phyloP scores from a whole-genome alignment of 129 eudicot species.

The Chrysanthemum lavandulifolium region DNA sequence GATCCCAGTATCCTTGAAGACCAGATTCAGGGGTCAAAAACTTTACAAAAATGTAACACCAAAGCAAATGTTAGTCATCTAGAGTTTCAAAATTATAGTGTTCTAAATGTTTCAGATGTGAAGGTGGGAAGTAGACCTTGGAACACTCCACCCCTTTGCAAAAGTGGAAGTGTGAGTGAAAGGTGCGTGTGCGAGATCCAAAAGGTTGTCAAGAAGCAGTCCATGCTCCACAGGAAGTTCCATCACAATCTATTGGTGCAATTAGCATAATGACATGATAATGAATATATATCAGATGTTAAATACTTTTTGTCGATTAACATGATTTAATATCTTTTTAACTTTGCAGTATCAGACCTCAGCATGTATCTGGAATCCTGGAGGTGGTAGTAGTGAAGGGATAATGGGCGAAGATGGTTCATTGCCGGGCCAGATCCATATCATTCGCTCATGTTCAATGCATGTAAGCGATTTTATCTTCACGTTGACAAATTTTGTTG shows the following conservation, averaged over 20 bases:
- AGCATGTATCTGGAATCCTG: constrained; percentile 88
- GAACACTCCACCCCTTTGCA: constrained; percentile 98
- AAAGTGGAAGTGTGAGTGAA: constrained; percentile 96
- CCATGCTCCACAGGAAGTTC: constrained; percentile 99
- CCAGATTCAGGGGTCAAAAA: constrained; percentile 92
- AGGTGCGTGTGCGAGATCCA: constrained; percentile 98
- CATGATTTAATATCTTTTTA: no score
- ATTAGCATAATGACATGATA: constrained; percentile 4
- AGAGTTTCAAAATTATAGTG: background rate
- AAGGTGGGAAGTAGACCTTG: constrained; percentile 50
- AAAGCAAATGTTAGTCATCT: constrained; percentile 18
- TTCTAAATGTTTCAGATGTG: background rate
- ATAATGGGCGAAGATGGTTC: constrained; percentile 74
- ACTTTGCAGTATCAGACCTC: constrained; percentile 51
- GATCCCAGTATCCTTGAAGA: constrained; percentile 97
- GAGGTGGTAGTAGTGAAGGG: constrained; percentile 85
- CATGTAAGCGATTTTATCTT: constrained; percentile 80
- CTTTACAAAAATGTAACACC: constrained; percentile 74
- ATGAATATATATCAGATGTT: background rate
- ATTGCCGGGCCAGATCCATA: constrained; percentile 98
- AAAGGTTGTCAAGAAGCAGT: constrained; percentile 86
- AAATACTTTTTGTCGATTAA: background rate
- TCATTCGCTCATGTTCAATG: constrained; percentile 89
- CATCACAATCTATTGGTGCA: constrained; percentile 72
- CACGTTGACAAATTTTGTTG: constrained; percentile 72